phyloP scores from a whole-genome alignment of 1,139 yeast genomes.

The Hyphopichia khmerensis region DNA sequence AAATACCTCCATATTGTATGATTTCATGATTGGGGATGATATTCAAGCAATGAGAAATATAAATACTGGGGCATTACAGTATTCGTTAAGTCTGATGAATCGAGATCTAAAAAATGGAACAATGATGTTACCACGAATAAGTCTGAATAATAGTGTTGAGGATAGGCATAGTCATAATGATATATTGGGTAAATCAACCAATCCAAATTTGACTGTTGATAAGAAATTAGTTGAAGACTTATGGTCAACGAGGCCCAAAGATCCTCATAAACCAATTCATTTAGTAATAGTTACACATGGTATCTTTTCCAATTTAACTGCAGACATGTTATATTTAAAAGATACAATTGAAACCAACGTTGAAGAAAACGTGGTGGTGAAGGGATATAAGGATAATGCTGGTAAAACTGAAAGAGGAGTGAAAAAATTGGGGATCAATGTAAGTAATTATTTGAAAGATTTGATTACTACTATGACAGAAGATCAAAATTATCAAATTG shows the following conservation, averaged over 20 bases:
- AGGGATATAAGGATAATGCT: slow-evolving; percentile 81
- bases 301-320: slow-evolving; percentile 81
- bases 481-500: slow-evolving; percentile 30
- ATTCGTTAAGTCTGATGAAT: slow-evolving; percentile 14
- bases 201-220: slow-evolving; percentile 36
- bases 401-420: slow-evolving; percentile 90
- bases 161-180: slow-evolving; percentile 6
- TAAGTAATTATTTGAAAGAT: slow-evolving; percentile 69
- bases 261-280: slow-evolving; percentile 56
- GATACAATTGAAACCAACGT: slow-evolving; percentile 69
- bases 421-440: slow-evolving; percentile 72
- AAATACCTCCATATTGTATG: slow-evolving; percentile 65
- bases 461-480: slow-evolving; percentile 41
- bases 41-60: slow-evolving; percentile 29
- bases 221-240: slow-evolving; percentile 62
- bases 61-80: slow-evolving; percentile 24
- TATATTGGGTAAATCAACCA: slow-evolving; percentile 11
- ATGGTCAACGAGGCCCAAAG: slow-evolving; percentile 56
- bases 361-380: slow-evolving; percentile 64
- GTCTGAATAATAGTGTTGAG: slow-evolving; percentile 11
- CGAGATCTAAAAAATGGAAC: slow-evolving; percentile 4
- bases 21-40: slow-evolving; percentile 56
- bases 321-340: slow-evolving; percentile 84
- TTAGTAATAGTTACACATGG: slow-evolving; percentile 86
- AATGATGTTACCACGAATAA: neutral